Conservation (phyloP, 768 basidiomycete species). For the Boletus huronensis region DNA sequence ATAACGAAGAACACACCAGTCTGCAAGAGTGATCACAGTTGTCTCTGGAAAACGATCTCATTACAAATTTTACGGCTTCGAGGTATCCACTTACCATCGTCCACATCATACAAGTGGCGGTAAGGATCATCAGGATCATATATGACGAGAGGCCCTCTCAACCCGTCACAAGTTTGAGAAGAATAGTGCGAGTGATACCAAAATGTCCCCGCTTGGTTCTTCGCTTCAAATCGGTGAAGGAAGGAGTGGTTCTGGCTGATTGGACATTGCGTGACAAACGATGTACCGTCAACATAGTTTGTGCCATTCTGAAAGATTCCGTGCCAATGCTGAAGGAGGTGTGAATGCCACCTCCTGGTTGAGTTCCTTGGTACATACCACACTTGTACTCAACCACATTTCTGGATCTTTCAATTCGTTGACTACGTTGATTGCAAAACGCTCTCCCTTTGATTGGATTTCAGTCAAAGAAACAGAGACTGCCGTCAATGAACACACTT, state of each 20-base stretch:
- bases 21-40: slow-evolving; percentile 25
- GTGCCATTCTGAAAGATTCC: slow-evolving; percentile 45
- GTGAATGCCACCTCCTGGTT: not conserved
- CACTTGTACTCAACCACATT: slow-evolving; percentile 50
- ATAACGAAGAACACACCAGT: slow-evolving; percentile 16
- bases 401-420: slow-evolving; percentile 42
- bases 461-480: not conserved
- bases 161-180: slow-evolving; percentile 39
- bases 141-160: slow-evolving; percentile 39
- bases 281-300: slow-evolving; percentile 44
- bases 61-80: not conserved
- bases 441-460: slow-evolving; percentile 34
- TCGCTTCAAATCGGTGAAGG: slow-evolving; percentile 17
- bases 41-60: slow-evolving; percentile 13
- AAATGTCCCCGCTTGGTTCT: slow-evolving; percentile 21
- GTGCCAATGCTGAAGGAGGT: slow-evolving; percentile 48
- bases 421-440: slow-evolving; percentile 43
- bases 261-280: slow-evolving; percentile 36
- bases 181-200: slow-evolving; percentile 39
- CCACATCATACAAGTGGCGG: slow-evolving; percentile 39
- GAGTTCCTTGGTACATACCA: slow-evolving; percentile 23
- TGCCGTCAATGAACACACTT: slow-evolving; percentile 16
- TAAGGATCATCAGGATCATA: slow-evolving; percentile 43
- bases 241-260: slow-evolving; percentile 25
- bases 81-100: slow-evolving; percentile 34